These are phyloP conservation scores for Vitis hybrid DNA, from an alignment of 177 flowering plant genomes.

Conservation along the genomic window DNA sequence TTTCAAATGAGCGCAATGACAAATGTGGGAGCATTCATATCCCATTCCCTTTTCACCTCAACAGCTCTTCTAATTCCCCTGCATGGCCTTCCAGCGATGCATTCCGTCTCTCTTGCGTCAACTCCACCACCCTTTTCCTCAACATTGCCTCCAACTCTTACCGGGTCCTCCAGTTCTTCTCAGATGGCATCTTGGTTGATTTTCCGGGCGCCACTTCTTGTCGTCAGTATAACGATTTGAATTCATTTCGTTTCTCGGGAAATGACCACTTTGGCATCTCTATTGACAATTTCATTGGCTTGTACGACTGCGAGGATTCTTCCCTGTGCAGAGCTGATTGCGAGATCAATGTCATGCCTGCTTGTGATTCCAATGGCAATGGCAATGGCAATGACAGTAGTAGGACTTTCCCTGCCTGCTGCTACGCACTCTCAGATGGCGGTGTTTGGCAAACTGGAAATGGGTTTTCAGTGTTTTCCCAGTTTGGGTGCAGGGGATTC, in stretches of 20 bases:
- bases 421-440: constrained; percentile 61
- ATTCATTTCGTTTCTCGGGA: constrained; percentile 38
- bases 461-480: constrained; percentile 50
- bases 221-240: constrained; percentile 53
- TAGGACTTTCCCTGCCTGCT: constrained; percentile 42
- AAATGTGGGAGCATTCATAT: constrained; percentile 48
- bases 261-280: constrained; percentile 55
- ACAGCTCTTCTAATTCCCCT: constrained; percentile 29
- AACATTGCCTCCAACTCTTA: constrained; percentile 30
- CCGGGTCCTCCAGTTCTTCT: constrained; percentile 47
- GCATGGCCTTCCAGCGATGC: constrained; percentile 13
- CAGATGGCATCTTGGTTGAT: constrained; percentile 61
- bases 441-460: constrained; percentile 56
- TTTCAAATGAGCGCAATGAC: constrained; percentile 37
- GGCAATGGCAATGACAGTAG: constrained; percentile 6
- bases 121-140: constrained; percentile 53
- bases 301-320: constrained; percentile 78
- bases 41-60: constrained; percentile 64
- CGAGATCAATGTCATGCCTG: constrained; percentile 33
- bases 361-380: constrained; percentile 35
- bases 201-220: constrained; percentile 42
- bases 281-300: constrained; percentile 55
- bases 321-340: constrained; percentile 64
- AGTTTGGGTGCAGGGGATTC: constrained; percentile 78
- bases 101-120: constrained; percentile 59